Base-by-base conservation (phyloP, 2,329 filamentous ascomycete genomes). In the Ceratocystis huliohia region DNA sequence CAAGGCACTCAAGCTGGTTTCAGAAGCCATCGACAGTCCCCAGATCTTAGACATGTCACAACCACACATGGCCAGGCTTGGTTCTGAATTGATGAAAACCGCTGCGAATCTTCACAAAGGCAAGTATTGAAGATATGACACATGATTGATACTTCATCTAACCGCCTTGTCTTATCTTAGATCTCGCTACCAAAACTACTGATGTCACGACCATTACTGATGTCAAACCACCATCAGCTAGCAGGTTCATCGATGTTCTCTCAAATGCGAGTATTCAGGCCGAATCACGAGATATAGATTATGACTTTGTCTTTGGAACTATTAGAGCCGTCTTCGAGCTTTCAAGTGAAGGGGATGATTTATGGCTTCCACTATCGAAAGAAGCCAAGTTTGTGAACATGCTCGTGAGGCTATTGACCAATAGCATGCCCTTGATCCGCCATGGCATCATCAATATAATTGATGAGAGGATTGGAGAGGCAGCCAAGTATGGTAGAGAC, bases 1-100 rank as follows among this genome's bases (percentile, higher is more conserved):
- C n/a, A 78, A 77, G 68, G 78, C 78, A 2, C 74, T 87, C 66
- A 76, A 75, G 5, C 76, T 88, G 33, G 75, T 88, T 25, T 80
- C 86, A 41, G 76, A 80, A 20, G 85, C 85, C 5, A 79, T 90
- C 63, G 83, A 81, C 13, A 81, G 86, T 67, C 75, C 79, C 28
- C 77, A 81, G 22, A 76, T 87, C 68, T 75, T 82, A 15, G 76
- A 78, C 7, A 46, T 61, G 17, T 59, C 64, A n/a, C 50, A 65
- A 22, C 64, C 53, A 7, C 33, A 37, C n/a, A 59, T 65, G 37
- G 41, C 37, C 17, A 37, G 61, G 10, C 33, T 65, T 44, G 64
- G 64, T 5, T 17, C 28, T 13, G 64, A 67, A 28, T 46, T 69
- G 22, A 68, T 69, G 64, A 20, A 30, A 22, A 61, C 64, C 8